Conservation (phyloP, 441 rosid genomes). For the Kokia cookei region DNA sequence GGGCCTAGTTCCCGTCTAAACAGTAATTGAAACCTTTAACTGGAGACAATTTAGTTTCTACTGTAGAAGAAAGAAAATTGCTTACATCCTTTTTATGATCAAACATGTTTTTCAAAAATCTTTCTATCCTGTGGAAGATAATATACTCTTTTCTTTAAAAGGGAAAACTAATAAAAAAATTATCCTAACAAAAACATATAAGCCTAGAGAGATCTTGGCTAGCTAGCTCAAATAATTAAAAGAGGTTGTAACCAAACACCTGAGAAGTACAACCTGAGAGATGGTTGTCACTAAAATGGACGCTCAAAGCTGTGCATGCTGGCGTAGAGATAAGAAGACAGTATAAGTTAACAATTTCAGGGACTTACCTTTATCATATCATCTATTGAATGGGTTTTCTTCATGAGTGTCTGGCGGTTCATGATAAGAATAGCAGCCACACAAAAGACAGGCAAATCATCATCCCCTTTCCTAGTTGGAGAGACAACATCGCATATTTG, state of each 20-base stretch:
- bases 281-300: not conserved
- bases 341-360: not conserved
- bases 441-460: slow-evolving; percentile 79
- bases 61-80: not conserved
- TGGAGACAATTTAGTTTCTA: not conserved
- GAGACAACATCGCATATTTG: slow-evolving; percentile 47
- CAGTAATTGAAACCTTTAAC: not conserved
- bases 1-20: not conserved
- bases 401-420: slow-evolving; percentile 81
- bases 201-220: not conserved
- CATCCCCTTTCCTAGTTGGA: slow-evolving; percentile 59
- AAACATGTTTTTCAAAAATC: not conserved
- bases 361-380: slow-evolving; percentile 85
- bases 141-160: not conserved
- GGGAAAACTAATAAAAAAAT: not conserved
- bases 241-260: not conserved
- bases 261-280: not conserved
- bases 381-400: slow-evolving; percentile 76
- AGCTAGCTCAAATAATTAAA: not conserved
- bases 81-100: not conserved
- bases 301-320: not conserved
- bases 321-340: not conserved
- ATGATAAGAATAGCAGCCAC: slow-evolving; percentile 84
- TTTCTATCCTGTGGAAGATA: not conserved
- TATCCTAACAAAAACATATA: not conserved